Percentiles rank a stretch among this genome's conserved stretches.
phyloP scores from a whole-genome alignment of 2,329 filamentous ascomycete species.

The Diaporthe citri region DNA sequence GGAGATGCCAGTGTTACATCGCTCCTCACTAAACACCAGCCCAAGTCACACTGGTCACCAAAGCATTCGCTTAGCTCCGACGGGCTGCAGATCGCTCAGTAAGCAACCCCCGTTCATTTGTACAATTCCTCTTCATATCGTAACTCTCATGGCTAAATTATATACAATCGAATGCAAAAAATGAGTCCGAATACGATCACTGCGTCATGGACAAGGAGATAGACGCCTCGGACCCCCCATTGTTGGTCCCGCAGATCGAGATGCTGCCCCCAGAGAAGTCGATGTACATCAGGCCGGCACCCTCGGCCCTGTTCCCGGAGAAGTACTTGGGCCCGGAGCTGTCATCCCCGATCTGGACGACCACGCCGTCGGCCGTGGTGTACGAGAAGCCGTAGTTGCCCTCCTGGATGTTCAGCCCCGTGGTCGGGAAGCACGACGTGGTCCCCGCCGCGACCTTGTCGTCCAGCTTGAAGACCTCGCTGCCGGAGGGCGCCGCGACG shows the following conservation, averaged over 20 bases:
- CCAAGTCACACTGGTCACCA: not conserved
- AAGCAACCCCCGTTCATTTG: not conserved
- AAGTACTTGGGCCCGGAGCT: slow-evolving; percentile 26
- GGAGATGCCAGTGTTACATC: slow-evolving; percentile 13
- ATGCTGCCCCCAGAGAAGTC: slow-evolving; percentile 12
- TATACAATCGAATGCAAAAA: not conserved
- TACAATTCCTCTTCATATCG: not conserved
- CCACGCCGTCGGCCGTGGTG: not conserved
- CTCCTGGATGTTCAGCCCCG: not conserved
- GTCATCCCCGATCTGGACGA: slow-evolving; percentile 5
- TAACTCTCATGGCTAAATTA: not conserved
- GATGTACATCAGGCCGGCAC: slow-evolving; percentile 12
- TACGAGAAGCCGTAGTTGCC: slow-evolving; percentile 23
- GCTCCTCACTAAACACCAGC: not conserved
- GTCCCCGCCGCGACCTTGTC: not conserved
- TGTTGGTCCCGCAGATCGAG: slow-evolving; percentile 18
- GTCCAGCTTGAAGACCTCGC: slow-evolving; percentile 12
- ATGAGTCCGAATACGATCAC: not conserved
- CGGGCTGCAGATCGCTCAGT: slow-evolving; percentile 10
- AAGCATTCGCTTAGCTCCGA: not conserved
- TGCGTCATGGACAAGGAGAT: slow-evolving; percentile 20
- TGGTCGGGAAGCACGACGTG: slow-evolving; percentile 25
- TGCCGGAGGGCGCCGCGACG: not conserved
- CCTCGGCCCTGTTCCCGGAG: slow-evolving; percentile 3
- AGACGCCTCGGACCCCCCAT: not conserved